Percentiles rank a stretch among this genome's conserved stretches.
These are phyloP conservation scores for Ophiostoma sp. DNA, from an alignment of 2,329 filamentous ascomycete species.

Conservation along the genomic window DNA sequence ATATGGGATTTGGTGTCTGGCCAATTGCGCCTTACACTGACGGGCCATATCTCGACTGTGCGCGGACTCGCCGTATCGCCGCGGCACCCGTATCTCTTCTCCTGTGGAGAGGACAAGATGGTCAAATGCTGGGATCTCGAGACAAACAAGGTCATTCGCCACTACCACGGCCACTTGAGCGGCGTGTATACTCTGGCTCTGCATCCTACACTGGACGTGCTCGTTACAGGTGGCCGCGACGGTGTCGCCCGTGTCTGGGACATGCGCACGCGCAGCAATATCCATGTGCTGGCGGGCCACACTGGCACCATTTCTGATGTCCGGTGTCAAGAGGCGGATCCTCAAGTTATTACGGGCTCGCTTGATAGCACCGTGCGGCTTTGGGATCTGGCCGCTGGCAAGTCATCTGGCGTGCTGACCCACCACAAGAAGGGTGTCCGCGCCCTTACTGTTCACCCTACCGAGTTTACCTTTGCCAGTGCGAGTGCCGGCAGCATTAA, in stretches of 20 bases:
- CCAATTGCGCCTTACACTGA: slow-evolving; percentile 78
- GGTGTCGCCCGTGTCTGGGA: slow-evolving; percentile 97
- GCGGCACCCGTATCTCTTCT: slow-evolving; percentile 94
- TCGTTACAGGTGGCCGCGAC: slow-evolving; percentile 92
- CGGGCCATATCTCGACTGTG: slow-evolving; percentile 91
- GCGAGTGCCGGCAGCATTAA: slow-evolving; percentile 94
- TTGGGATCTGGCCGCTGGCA: slow-evolving; percentile 95
- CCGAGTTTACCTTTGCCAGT: slow-evolving; percentile 93
- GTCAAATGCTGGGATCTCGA: slow-evolving; percentile 99
- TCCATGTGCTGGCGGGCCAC: slow-evolving; percentile 90
- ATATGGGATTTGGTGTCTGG: slow-evolving; percentile 96
- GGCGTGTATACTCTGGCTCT: slow-evolving; percentile 91
- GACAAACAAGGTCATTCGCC: slow-evolving; percentile 98
- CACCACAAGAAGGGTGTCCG: slow-evolving; percentile 98
- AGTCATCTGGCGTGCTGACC: slow-evolving; percentile 92
- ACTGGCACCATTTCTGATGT: slow-evolving; percentile 87
- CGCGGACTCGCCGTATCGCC: slow-evolving; percentile 89
- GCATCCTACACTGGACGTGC: slow-evolving; percentile 92
- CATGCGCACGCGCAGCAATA: slow-evolving; percentile 93
- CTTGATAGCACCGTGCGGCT: slow-evolving; percentile 87
- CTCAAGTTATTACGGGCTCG: slow-evolving; percentile 91
- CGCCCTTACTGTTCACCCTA: slow-evolving; percentile 78
- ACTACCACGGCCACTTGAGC: slow-evolving; percentile 95
- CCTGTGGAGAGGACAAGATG: slow-evolving; percentile 98
- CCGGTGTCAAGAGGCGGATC: slow-evolving; percentile 92